Evolutionary conservation across 2,329 filamentous ascomycete genomes (phyloP).

Genomic region (Penicillium sp.): DNA sequence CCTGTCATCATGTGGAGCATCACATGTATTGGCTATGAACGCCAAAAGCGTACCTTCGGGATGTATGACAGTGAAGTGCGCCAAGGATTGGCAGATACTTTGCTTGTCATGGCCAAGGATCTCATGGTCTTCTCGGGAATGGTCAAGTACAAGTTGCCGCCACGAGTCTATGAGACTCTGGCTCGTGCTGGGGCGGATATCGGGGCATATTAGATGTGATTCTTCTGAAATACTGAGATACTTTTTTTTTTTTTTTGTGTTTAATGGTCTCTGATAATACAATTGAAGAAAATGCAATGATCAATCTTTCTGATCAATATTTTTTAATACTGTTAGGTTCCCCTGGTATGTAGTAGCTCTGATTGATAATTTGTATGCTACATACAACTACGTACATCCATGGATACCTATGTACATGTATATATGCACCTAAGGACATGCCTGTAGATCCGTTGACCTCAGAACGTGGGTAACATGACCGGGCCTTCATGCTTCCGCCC

Average conservation of each 20-base stretch:
- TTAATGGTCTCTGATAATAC: neutral
- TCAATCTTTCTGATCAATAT: neutral
- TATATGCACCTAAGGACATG: too few relatives aligned
- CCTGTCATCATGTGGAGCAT: constrained; percentile 92
- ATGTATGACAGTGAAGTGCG: constrained; percentile 55
- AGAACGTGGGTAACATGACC: neutral
- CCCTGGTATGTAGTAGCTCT: neutral
- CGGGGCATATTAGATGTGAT: constrained; percentile 31
- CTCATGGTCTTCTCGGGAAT: constrained; percentile 89
- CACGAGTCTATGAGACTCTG: constrained; percentile 77
- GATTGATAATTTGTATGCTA: neutral
- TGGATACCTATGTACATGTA: too few relatives aligned
- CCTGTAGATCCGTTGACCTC: neutral
- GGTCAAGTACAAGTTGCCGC: constrained; percentile 81
- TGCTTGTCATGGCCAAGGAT: constrained; percentile 76
- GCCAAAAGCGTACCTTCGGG: constrained; percentile 59
- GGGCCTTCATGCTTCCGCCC: neutral
- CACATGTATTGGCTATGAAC: constrained; percentile 69
- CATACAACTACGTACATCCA: too few relatives aligned
- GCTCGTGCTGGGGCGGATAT: constrained; percentile 68
- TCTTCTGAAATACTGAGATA: neutral
- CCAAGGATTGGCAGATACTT: constrained; percentile 53
- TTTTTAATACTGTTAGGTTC: neutral
- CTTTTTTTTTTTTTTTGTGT: neutral
- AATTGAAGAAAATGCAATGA: neutral